Conservation (phyloP, 768 basidiomycete genomes). For the Trametes maxima region DNA sequence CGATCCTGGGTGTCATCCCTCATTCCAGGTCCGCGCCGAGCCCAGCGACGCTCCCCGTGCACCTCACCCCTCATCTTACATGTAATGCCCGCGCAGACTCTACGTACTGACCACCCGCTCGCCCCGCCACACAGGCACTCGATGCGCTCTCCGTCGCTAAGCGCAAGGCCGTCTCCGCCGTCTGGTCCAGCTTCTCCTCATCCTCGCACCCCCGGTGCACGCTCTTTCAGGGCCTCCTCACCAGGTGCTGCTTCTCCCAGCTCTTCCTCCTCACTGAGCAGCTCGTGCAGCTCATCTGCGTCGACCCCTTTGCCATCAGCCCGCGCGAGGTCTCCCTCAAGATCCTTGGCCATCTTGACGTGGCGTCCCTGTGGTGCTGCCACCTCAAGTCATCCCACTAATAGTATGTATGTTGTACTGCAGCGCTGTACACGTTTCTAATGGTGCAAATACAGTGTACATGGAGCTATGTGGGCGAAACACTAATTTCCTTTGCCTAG, state of each 20-base stretch:
- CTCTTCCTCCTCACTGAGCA: slow-evolving; percentile 94
- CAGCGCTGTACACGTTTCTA: too few relatives aligned
- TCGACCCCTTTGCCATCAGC: slow-evolving; percentile 90
- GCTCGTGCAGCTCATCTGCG: slow-evolving; percentile 87
- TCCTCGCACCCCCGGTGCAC: slow-evolving; percentile 85
- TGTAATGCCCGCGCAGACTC: background rate
- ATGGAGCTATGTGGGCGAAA: too few relatives aligned
- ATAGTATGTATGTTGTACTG: too few relatives aligned
- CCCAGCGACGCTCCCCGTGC: too few relatives aligned
- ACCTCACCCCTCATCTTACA: background rate
- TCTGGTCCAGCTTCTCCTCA: too few relatives aligned
- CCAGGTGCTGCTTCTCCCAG: slow-evolving; percentile 99
- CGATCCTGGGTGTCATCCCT: background rate
- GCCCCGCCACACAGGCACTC: too few relatives aligned
- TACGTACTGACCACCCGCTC: background rate
- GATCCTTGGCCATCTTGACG: slow-evolving; percentile 91
- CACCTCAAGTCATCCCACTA: too few relatives aligned
- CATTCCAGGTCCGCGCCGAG: slow-evolving; percentile 6
- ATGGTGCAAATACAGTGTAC: too few relatives aligned
- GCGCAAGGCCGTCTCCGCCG: too few relatives aligned
- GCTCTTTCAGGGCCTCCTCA: slow-evolving; percentile 92
- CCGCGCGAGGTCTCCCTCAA: slow-evolving; percentile 93
- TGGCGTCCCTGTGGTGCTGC: slow-evolving; percentile 87
- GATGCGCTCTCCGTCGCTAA: too few relatives aligned
- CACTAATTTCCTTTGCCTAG: too few relatives aligned